Evolutionary conservation across 2,329 filamentous ascomycete species (phyloP).

Genomic region (Colletotrichum tamarilloi): DNA sequence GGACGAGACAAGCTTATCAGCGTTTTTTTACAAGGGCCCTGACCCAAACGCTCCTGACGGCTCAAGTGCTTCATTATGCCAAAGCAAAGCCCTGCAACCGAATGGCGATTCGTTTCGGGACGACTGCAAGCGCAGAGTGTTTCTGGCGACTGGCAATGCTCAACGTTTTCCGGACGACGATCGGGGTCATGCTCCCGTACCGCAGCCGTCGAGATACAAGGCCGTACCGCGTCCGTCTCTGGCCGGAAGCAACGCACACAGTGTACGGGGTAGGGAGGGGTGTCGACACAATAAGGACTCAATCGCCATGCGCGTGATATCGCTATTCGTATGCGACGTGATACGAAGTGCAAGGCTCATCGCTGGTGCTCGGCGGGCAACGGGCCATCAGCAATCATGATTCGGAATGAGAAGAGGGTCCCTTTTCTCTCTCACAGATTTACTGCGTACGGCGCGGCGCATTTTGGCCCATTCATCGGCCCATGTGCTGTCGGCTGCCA

Average conservation of each 20-base stretch:
- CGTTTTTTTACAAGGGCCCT: neutral
- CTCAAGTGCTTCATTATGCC: conserved; percentile 33
- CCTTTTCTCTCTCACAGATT: neutral
- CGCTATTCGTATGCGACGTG: conserved; percentile 8
- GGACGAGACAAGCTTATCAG: conserved; percentile 29
- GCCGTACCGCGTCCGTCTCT: conserved; percentile 17
- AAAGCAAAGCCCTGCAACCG: conserved; percentile 24
- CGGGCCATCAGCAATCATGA: conserved; percentile 12
- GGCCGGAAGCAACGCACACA: conserved; percentile 11
- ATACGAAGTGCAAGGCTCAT: conserved; percentile 31
- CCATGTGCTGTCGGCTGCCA: conserved; percentile 27
- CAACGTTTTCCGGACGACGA: conserved; percentile 25
- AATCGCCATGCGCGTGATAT: neutral
- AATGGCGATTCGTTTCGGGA: conserved; percentile 24
- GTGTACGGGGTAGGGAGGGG: conserved; percentile 6
- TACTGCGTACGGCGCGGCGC: conserved; percentile 6
- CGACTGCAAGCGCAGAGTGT: conserved; percentile 13
- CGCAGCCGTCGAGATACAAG: conserved; percentile 4
- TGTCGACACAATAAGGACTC: neutral
- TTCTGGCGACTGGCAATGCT: conserved; percentile 11
- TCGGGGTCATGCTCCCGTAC: conserved; percentile 11
- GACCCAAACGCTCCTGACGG: conserved; percentile 35
- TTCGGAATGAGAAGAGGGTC: conserved; percentile 26
- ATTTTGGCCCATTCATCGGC: conserved; percentile 18
- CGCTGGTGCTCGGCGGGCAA: conserved; percentile 21